phyloP scores from a whole-genome alignment of 1,139 yeast species.

The Zhuliangozyma blackwelliae region DNA sequence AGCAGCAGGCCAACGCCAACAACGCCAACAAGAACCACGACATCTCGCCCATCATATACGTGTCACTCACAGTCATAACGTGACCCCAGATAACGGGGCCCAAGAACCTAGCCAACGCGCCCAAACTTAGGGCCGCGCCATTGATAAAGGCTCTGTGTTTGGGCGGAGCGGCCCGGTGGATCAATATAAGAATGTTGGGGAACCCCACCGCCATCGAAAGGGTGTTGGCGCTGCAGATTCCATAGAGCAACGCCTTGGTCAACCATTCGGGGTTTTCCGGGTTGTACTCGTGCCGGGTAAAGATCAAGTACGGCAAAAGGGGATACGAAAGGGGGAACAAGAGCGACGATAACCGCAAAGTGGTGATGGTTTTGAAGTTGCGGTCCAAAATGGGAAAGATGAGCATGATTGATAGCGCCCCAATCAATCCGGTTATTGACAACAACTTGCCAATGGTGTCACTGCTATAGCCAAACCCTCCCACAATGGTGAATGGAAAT shows the following conservation, averaged over 20 bases:
- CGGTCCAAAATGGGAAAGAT: conserved; percentile 56
- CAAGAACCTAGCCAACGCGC: conserved; percentile 52
- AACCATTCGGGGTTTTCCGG: conserved; percentile 20
- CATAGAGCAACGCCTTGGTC: conserved; percentile 20
- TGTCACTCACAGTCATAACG: conserved; percentile 47
- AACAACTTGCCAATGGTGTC: conserved; percentile 51
- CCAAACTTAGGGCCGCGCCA: conserved; percentile 45
- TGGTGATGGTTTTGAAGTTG: conserved; percentile 39
- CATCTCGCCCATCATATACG: conserved; percentile 39
- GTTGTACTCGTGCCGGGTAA: conserved; percentile 33
- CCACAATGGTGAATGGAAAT: conserved; percentile 20
- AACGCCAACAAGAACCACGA: conserved; percentile 48
- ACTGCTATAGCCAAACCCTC: conserved; percentile 33
- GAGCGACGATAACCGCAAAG: conserved; percentile 37
- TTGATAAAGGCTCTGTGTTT: conserved; percentile 49
- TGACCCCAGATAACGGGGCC: conserved; percentile 61
- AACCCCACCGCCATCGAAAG: conserved; percentile 31
- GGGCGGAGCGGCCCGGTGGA: conserved; percentile 46
- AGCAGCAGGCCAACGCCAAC: conserved; percentile 27
- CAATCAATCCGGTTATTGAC: conserved; percentile 54
- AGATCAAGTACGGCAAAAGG: conserved; percentile 47
- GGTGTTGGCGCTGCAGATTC: conserved; percentile 24
- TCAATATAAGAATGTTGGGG: conserved; percentile 41
- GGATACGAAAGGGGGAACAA: conserved; percentile 48
- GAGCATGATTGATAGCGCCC: conserved; percentile 47